These are phyloP conservation scores for Styphnolobium japonicum DNA, from an alignment of 306 rosid genomes.

Conservation along the genomic window DNA sequence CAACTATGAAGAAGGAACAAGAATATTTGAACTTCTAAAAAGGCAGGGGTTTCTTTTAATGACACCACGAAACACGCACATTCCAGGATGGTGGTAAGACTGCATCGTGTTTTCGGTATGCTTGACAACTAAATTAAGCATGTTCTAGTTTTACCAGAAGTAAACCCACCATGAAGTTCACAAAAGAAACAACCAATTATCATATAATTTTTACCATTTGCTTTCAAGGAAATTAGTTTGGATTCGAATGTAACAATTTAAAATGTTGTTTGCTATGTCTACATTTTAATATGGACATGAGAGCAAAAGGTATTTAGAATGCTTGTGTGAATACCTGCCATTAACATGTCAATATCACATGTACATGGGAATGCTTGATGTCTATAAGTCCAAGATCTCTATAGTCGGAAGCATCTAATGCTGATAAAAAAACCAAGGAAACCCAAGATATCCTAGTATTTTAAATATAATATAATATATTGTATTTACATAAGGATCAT, in stretches of 20 bases:
- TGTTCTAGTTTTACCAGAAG: neutral
- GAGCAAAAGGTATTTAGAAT: neutral
- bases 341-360: neutral
- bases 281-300: neutral
- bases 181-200: neutral
- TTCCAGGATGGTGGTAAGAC: constrained; percentile 31
- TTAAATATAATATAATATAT: too few relatives aligned
- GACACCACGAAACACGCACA: neutral
- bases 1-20: constrained; percentile 25
- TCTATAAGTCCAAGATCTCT: neutral
- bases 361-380: neutral
- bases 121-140: neutral
- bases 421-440: neutral
- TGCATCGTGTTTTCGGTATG: neutral
- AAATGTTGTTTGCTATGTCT: neutral
- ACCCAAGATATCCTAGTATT: too few relatives aligned
- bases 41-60: neutral
- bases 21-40: constrained; percentile 22
- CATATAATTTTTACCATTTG: too few relatives aligned
- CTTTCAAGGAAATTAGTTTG: neutral
- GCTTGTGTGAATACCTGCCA: neutral
- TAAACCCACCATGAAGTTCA: neutral
- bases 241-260: neutral
- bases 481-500: neutral
- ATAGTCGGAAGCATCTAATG: neutral